Conservation (phyloP, 495 filamentous ascomycete genomes). For the Aspergillus affinis region DNA sequence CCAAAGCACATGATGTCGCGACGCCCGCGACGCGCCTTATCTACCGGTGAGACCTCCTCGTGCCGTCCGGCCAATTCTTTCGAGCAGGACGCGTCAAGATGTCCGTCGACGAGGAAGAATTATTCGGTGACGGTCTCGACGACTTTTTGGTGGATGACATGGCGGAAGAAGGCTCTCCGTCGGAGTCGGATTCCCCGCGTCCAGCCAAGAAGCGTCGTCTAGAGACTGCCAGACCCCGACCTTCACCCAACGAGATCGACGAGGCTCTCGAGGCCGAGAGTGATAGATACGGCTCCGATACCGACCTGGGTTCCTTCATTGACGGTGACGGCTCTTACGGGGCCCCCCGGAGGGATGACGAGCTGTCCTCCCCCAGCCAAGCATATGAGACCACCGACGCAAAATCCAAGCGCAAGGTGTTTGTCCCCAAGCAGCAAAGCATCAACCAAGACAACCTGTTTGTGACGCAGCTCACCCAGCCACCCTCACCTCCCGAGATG, state of each 20-base stretch:
- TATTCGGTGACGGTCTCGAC: constrained; percentile 20
- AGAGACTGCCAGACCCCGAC: constrained; percentile 6
- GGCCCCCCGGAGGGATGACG: constrained; percentile 1
- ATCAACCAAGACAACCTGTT: constrained; percentile 51
- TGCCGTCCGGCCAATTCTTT: background rate
- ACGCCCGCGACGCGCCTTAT: constrained; percentile 14
- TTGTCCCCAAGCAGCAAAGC: constrained; percentile 43
- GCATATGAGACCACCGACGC: constrained; percentile 17
- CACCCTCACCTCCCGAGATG: constrained; percentile 50
- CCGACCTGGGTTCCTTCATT: constrained; percentile 19
- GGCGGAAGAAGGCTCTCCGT: background rate
- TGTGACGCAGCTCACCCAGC: constrained; percentile 52
- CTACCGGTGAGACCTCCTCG: background rate
- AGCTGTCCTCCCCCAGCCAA: constrained; percentile 16
- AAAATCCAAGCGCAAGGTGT: constrained; percentile 43
- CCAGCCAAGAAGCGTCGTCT: constrained; percentile 25
- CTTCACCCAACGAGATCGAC: constrained; percentile 6
- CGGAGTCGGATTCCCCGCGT: constrained; percentile 21
- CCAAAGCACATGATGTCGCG: constrained; percentile 14
- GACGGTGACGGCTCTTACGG: constrained; percentile 10
- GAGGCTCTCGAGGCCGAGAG: constrained; percentile 1
- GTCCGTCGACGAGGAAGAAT: constrained; percentile 27
- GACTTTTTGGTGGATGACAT: constrained; percentile 31
- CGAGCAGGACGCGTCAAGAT: constrained; percentile 14
- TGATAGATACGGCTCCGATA: constrained; percentile 24